Conservation (phyloP, 148 eudicot genomes). For the Drosera capensis region DNA sequence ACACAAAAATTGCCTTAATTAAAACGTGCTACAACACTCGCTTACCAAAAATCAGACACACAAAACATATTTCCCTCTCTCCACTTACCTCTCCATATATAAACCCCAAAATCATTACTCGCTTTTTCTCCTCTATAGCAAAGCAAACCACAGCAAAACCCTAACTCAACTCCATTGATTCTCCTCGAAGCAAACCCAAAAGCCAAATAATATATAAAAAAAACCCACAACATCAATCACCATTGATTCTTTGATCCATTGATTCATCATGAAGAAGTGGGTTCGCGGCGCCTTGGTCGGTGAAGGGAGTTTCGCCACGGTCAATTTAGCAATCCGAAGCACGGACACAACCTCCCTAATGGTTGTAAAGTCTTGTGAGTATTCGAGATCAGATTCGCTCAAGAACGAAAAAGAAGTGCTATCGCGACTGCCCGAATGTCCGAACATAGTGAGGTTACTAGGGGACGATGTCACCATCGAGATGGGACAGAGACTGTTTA, state of each 20-base stretch:
- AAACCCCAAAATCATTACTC: no score
- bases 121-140: no score
- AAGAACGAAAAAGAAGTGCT: constrained; percentile 9
- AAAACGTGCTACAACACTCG: no score
- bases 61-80: no score
- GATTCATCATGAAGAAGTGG: constrained; percentile 42
- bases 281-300: constrained; percentile 39
- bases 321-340: constrained; percentile 27
- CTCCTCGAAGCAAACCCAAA: no score
- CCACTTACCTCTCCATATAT: no score
- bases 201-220: no score
- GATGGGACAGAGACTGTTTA: constrained; percentile 2
- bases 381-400: constrained; percentile 1
- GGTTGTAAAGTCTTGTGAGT: constrained; percentile 7
- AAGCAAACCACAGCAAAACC: no score
- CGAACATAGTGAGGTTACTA: background rate
- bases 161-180: no score
- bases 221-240: background rate
- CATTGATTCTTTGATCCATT: no score
- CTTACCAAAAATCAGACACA: no score
- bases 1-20: no score
- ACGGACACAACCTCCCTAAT: background rate
- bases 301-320: constrained; percentile 41
- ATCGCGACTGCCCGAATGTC: constrained; percentile 1
- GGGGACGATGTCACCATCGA: constrained; percentile 8